phyloP scores from a whole-genome alignment of 441 rosid genomes.

The Omphalea diandra region DNA sequence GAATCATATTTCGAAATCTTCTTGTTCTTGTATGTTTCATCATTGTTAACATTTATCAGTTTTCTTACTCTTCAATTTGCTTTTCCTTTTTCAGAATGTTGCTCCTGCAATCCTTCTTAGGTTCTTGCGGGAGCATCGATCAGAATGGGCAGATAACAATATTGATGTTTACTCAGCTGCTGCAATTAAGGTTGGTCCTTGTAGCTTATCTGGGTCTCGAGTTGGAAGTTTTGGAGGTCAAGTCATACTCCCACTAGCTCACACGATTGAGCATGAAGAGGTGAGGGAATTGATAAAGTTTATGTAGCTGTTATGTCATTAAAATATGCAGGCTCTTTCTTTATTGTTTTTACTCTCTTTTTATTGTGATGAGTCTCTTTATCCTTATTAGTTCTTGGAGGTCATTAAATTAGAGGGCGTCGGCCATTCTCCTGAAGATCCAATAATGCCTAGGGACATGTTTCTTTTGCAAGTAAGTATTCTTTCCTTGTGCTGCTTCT shows the following conservation, averaged over 20 bases:
- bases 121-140: conserved; percentile 92
- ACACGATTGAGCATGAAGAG: conserved; percentile 94
- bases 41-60: not conserved
- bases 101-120: conserved; percentile 93
- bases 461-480: conserved; percentile 83
- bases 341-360: not conserved
- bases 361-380: not conserved
- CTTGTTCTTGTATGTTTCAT: not conserved
- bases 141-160: conserved; percentile 97
- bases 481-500: not conserved
- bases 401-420: conserved; percentile 88
- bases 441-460: conserved; percentile 77
- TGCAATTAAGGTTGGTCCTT: conserved; percentile 90
- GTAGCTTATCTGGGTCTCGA: conserved; percentile 65
- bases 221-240: conserved; percentile 86
- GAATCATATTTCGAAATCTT: not conserved
- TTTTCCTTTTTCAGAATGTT: conserved; percentile 60
- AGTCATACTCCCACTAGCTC: conserved; percentile 93
- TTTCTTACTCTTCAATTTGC: not conserved
- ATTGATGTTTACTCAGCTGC: conserved; percentile 97
- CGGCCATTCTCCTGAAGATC: conserved; percentile 82
- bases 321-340: not conserved
- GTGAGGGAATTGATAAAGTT: conserved; percentile 35
- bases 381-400: conserved; percentile 65
- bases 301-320: not conserved